Base-by-base conservation (phyloP, 495 filamentous ascomycete genomes). In the Halenospora varia region DNA sequence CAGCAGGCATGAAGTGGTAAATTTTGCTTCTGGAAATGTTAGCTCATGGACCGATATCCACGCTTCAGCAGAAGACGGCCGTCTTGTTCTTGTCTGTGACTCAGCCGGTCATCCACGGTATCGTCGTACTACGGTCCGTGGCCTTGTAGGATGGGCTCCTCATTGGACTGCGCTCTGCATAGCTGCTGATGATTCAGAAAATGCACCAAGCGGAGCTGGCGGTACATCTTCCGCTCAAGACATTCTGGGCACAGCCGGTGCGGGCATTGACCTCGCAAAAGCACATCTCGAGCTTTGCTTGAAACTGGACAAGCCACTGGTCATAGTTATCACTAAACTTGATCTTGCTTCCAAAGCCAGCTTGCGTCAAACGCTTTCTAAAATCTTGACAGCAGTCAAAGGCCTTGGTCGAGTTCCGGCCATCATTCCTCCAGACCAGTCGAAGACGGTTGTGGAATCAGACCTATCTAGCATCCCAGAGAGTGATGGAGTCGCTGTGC, bases 41-140 rank as follows among this genome's bases (percentile, higher is more conserved):
- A 88, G 92, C 42, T 90, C 88, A 26, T 98, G 94, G 94, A 87
- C 88, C 61, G 94, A 97, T 69, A 92, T 97, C 47, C 94, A 98
- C 69, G 83, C 90, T 1, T 80, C 81, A 23, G 74, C 76, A 19
- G 89, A 88, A 17, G 51, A 56, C 39, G 64, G 64, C 45, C 85
- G 95, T 49, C 71, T 98, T 3, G 89, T 92, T 10, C 89, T 96
- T 56, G 69, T 97, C 10, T 87, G 91, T 0, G 94, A 98, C 67
- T 92, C 93, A 29, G 92, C 94, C 2, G 94, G 94, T 1, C 89
- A 94, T 54, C 85, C 90, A 6, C 82, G 89, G 35, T 97, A 91
- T 71, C 78, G 91, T 41, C 84, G 93, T 55, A 97, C 95, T 1
- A 92, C 88, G 3, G 75, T 97, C 25, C 79, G 92, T 51, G 90